phyloP scores from a whole-genome alignment of 441 rosid genomes.

The Daphne laureola region DNA sequence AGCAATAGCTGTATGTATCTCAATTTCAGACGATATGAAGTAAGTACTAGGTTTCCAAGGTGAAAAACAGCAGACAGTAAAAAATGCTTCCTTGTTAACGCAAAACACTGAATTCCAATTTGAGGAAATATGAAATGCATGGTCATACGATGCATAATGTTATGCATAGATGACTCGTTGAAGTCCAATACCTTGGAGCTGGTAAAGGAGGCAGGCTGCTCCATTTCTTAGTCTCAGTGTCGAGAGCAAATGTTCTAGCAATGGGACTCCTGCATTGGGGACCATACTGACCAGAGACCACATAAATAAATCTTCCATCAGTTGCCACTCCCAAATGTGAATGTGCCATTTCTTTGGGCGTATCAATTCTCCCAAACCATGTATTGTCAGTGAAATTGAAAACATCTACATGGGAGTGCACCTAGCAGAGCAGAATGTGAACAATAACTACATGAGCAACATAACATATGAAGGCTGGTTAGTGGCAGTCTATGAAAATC shows the following conservation, averaged over 20 bases:
- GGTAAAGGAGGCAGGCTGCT: slow-evolving; percentile 52
- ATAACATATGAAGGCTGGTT: too few relatives aligned
- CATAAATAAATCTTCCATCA: slow-evolving; percentile 66
- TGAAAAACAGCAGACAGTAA: too few relatives aligned
- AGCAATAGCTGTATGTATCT: background rate
- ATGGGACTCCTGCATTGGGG: slow-evolving; percentile 77
- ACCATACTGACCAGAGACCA: slow-evolving; percentile 75
- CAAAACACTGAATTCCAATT: too few relatives aligned
- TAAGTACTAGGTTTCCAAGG: too few relatives aligned
- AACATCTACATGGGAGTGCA: slow-evolving; percentile 83
- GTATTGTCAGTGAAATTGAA: slow-evolving; percentile 58
- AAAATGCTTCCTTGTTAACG: too few relatives aligned
- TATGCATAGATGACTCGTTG: too few relatives aligned
- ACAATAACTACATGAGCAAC: too few relatives aligned
- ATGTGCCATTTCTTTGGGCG: slow-evolving; percentile 77
- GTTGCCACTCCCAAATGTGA: slow-evolving; percentile 77
- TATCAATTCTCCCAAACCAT: slow-evolving; percentile 59
- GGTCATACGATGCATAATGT: too few relatives aligned
- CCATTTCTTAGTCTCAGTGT: slow-evolving; percentile 58
- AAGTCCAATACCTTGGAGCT: slow-evolving; percentile 42
- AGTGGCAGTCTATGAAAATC: too few relatives aligned
- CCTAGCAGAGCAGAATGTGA: slow-evolving; percentile 24
- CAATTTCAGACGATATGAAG: background rate
- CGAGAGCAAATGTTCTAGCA: slow-evolving; percentile 48
- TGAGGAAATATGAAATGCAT: too few relatives aligned